Conservation (phyloP, 495 filamentous ascomycete genomes). For the Xylaria sp. region DNA sequence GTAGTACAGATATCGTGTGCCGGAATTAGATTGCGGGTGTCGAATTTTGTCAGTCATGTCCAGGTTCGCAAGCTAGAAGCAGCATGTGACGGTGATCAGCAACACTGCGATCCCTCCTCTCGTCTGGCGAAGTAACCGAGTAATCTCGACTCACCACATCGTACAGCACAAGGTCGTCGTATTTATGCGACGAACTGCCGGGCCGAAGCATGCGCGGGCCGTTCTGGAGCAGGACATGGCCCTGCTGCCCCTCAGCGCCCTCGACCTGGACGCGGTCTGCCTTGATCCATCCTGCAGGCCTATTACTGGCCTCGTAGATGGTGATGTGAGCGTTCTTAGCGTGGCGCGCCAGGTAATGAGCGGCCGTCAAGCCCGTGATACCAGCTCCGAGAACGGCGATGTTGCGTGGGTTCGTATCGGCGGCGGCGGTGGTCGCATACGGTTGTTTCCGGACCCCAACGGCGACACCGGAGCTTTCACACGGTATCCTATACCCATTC, state of each 20-base stretch:
- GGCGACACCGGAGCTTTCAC: constrained; percentile 16
- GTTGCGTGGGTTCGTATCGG: constrained; percentile 43
- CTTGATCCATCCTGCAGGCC: constrained; percentile 85
- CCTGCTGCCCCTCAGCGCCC: constrained; percentile 59
- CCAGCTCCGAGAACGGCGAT: constrained; percentile 86
- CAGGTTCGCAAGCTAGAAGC: constrained; percentile 67
- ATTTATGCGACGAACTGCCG: constrained; percentile 36
- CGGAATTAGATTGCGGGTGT: constrained; percentile 53
- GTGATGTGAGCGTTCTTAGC: constrained; percentile 65
- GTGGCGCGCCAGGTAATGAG: constrained; percentile 70
- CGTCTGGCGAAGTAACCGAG: not conserved
- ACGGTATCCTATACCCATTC: constrained; percentile 15
- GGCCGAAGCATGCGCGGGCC: constrained; percentile 82
- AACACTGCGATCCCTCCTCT: constrained; percentile 17
- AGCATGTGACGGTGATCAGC: constrained; percentile 12
- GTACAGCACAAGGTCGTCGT: constrained; percentile 52
- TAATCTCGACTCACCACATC: constrained; percentile 47
- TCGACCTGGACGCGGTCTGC: constrained; percentile 69
- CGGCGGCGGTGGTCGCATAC: constrained; percentile 32
- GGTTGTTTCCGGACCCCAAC: constrained; percentile 10
- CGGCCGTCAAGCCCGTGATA: constrained; percentile 85
- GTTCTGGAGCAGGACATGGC: constrained; percentile 75
- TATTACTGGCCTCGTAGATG: constrained; percentile 73
- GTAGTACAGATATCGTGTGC: constrained; percentile 88
- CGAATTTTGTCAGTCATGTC: constrained; percentile 66